These are phyloP conservation scores for Hebeloma cylindrosporum DNA, from an alignment of 768 basidiomycete species.

Conservation along the genomic window DNA sequence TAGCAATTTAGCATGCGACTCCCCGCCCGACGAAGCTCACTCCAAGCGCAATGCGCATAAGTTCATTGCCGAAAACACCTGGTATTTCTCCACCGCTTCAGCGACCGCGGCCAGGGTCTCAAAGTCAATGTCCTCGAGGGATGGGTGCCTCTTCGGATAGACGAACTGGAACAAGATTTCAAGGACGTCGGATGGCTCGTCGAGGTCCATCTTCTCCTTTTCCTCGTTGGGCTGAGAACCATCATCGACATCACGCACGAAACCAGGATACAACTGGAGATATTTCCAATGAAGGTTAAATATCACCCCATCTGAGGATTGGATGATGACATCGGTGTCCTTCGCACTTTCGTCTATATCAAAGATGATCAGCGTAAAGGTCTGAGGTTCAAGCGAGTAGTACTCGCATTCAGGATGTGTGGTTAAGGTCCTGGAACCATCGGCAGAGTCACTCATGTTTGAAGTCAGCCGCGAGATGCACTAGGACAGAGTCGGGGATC, in stretches of 20 bases:
- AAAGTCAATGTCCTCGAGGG: conserved; percentile 19
- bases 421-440: no score
- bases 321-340: no score
- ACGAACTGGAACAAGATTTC: conserved; percentile 30
- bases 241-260: conserved; percentile 20
- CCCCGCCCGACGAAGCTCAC: no score
- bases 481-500: no score
- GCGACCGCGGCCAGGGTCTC: conserved; percentile 18
- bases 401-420: no score
- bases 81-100: conserved; percentile 30
- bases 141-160: conserved; percentile 25
- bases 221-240: conserved; percentile 2
- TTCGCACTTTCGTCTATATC: no score
- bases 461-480: no score
- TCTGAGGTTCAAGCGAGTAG: no score
- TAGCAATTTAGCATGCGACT: no score
- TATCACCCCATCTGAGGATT: conserved; percentile 13
- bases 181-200: conserved; percentile 23
- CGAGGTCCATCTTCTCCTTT: conserved; percentile 22
- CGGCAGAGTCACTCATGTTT: no score
- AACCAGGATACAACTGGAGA: conserved; percentile 13
- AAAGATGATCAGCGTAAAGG: no score
- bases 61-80: conserved; percentile 27
- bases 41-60: conserved; percentile 20
- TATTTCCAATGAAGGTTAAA: conserved; percentile 17